Percentiles rank a stretch among this genome's conserved stretches.
Conservation (phyloP, 1,284 basidiomycete species). For the Ceratobasidium theobromae region DNA sequence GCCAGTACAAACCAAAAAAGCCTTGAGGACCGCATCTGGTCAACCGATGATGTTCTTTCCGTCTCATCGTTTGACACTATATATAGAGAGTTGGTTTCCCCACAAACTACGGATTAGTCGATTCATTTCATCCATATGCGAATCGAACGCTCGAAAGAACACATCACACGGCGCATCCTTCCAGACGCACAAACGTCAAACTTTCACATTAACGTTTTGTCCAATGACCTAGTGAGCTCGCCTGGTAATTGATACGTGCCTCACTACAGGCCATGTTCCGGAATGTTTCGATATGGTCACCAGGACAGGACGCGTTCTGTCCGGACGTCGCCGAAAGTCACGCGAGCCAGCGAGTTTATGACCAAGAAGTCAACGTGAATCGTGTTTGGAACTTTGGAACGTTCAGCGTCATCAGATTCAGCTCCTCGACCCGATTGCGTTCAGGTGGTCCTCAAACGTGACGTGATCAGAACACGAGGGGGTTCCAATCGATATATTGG, state of each 20-base stretch:
- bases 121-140: too few species aligned
- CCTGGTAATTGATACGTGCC: too few species aligned
- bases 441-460: not conserved
- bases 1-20: constrained; percentile 17
- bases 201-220: too few species aligned
- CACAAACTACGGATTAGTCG: too few species aligned
- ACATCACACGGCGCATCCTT: too few species aligned
- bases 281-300: constrained; percentile 13
- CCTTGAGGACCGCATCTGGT: constrained; percentile 11
- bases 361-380: constrained; percentile 1
- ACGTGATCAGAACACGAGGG: not conserved
- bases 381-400: not conserved
- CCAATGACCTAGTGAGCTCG: too few species aligned
- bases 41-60: not conserved
- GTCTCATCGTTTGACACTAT: too few species aligned
- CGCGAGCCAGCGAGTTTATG: constrained; percentile 6
- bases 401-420: too few species aligned
- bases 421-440: not conserved
- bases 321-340: constrained; percentile 9
- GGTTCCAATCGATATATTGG: not conserved
- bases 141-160: too few species aligned
- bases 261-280: not conserved
- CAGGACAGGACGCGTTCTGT: not conserved
- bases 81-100: too few species aligned
- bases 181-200: too few species aligned